Evolutionary conservation across 2,329 filamentous ascomycete species (phyloP).

Genomic region (Hypoxylon sp.): DNA sequence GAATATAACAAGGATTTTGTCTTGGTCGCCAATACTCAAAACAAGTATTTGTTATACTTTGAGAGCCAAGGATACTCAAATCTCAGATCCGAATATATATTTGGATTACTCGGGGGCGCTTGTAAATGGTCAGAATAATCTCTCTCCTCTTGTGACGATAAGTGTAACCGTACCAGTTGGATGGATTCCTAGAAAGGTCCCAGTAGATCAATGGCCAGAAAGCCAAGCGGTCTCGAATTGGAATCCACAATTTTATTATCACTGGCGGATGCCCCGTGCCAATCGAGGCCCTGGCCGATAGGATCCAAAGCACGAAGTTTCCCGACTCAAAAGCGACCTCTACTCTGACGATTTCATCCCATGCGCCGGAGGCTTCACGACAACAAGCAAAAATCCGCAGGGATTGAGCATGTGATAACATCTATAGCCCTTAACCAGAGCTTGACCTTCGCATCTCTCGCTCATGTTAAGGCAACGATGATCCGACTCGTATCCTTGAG

Average conservation of each 20-base stretch:
- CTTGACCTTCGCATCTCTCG: neutral
- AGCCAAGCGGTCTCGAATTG: neutral
- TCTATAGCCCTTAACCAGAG: neutral
- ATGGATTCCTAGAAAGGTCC: neutral
- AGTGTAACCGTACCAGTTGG: neutral
- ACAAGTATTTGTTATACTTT: neutral
- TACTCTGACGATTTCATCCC: neutral
- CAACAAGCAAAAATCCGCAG: neutral
- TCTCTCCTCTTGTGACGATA: neutral
- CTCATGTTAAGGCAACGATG: conserved; percentile 1
- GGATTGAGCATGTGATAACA: neutral
- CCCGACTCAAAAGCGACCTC: neutral
- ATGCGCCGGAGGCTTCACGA: neutral
- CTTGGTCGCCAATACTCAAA: neutral
- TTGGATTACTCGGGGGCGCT: neutral
- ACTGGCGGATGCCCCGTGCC: neutral
- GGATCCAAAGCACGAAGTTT: neutral
- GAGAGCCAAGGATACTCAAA: neutral
- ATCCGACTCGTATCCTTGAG: conserved; percentile 5
- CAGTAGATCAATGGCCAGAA: neutral
- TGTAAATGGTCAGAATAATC: neutral
- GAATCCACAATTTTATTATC: neutral
- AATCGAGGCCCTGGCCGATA: neutral
- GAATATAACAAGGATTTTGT: neutral
- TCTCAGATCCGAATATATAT: neutral